A percentile compares a stretch with the other conserved stretches of the same genome.
Evolutionary conservation across 2,329 filamentous ascomycete species (phyloP).

Genomic region (Ophiostoma tasmaniense): DNA sequence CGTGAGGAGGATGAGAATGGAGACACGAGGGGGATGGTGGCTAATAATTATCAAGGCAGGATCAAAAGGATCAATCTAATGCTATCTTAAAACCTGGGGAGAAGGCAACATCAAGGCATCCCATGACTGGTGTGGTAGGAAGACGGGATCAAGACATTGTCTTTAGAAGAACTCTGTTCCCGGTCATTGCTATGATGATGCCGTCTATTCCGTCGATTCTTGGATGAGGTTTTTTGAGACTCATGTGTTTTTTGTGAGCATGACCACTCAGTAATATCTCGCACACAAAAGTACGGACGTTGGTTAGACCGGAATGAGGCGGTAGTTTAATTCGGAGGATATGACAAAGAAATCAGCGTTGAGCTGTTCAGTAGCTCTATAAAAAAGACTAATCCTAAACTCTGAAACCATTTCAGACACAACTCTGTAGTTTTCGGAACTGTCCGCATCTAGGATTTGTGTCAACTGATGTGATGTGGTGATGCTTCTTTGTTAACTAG

Average conservation of each 20-base stretch:
- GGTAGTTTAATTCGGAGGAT: background rate
- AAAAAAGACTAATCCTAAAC: background rate
- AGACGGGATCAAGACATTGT: background rate
- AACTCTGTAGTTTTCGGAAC: background rate
- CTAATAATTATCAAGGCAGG: background rate
- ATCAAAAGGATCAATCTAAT: background rate
- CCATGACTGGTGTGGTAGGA: background rate
- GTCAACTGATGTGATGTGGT: background rate
- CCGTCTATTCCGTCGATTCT: too few relatives aligned
- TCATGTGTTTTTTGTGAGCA: background rate
- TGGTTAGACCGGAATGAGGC: background rate
- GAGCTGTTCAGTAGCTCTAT: background rate
- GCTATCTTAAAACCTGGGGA: background rate
- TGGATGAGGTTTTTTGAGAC: background rate
- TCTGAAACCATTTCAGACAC: background rate
- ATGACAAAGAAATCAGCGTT: background rate
- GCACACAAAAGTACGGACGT: background rate
- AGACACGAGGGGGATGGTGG: background rate
- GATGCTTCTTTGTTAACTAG: background rate
- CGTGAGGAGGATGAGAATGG: background rate
- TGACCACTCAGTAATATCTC: background rate
- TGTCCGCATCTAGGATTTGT: background rate
- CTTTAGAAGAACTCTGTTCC: too few relatives aligned
- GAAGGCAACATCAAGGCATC: background rate
- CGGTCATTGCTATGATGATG: too few relatives aligned